phyloP scores from a whole-genome alignment of 129 eudicot genomes.

The Deinandra increscens region DNA sequence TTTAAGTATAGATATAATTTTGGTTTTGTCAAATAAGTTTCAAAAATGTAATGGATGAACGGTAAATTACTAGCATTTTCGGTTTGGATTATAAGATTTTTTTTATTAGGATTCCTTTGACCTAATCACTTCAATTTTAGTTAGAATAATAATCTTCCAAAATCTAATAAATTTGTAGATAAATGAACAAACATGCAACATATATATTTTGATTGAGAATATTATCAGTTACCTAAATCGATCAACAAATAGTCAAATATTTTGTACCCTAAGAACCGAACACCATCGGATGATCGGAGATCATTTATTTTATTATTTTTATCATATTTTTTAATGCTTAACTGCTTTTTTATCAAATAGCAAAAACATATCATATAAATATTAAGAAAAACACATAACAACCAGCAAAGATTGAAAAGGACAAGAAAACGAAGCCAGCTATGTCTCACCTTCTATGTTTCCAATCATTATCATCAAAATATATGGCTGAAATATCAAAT shows the following conservation, averaged over 20 bases:
- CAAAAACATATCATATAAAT: conserved; percentile 20
- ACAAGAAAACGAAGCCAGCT: conserved; percentile 43
- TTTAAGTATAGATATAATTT: too few species aligned
- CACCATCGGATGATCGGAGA: conserved; percentile 18
- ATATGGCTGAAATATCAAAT: conserved; percentile 17
- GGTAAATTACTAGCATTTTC: neutral
- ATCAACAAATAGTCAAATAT: conserved; percentile 12
- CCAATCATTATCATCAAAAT: conserved; percentile 38
- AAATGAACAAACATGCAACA: neutral
- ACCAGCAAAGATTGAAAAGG: conserved; percentile 46
- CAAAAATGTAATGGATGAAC: neutral
- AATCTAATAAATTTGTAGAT: neutral
- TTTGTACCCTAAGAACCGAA: conserved; percentile 19
- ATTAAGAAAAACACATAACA: conserved; percentile 25
- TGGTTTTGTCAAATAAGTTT: neutral
- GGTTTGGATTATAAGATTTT: neutral
- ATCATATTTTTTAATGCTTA: neutral
- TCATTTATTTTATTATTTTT: neutral
- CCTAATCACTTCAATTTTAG: neutral
- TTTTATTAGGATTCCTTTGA: neutral
- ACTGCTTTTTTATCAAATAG: conserved; percentile 38
- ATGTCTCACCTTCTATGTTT: conserved; percentile 33
- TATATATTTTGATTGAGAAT: neutral
- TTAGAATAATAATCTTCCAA: neutral
- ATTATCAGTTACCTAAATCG: conserved; percentile 10